Conservation (phyloP, 345 rosid species). For the Carallia brachiata region DNA sequence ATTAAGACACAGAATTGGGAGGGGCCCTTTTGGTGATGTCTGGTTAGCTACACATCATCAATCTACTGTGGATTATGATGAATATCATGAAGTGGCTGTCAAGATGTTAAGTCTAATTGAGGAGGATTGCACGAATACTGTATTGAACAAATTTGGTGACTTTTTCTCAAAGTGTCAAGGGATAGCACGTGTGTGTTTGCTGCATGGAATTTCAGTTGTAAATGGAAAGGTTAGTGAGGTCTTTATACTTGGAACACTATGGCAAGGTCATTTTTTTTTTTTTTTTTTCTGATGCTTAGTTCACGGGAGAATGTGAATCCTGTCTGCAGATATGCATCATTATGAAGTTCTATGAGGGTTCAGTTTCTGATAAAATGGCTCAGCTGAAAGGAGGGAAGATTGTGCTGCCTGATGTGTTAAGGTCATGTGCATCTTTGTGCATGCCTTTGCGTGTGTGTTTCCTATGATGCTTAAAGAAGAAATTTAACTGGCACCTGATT, state of each 20-base stretch:
- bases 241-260: background rate
- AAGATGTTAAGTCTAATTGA: slow-evolving; percentile 71
- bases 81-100: slow-evolving; percentile 75
- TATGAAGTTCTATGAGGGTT: slow-evolving; percentile 90
- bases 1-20: slow-evolving; percentile 85
- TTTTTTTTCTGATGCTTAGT: slow-evolving; percentile 1
- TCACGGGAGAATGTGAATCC: slow-evolving; percentile 4
- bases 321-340: slow-evolving; percentile 59
- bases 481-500: background rate
- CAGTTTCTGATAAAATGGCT: slow-evolving; percentile 83
- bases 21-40: slow-evolving; percentile 94
- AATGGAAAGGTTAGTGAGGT: slow-evolving; percentile 60
- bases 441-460: background rate
- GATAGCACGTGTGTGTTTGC: slow-evolving; percentile 47
- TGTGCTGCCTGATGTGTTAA: slow-evolving; percentile 52
- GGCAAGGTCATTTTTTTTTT: background rate
- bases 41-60: slow-evolving; percentile 89
- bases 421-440: slow-evolving; percentile 35
- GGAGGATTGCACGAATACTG: slow-evolving; percentile 49
- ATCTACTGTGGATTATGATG: slow-evolving; percentile 55
- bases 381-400: slow-evolving; percentile 80
- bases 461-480: background rate
- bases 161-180: slow-evolving; percentile 57
- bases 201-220: slow-evolving; percentile 70
- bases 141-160: slow-evolving; percentile 64